phyloP scores from a whole-genome alignment of 2,329 filamentous ascomycete genomes.

The Trichoderma guizhouense region DNA sequence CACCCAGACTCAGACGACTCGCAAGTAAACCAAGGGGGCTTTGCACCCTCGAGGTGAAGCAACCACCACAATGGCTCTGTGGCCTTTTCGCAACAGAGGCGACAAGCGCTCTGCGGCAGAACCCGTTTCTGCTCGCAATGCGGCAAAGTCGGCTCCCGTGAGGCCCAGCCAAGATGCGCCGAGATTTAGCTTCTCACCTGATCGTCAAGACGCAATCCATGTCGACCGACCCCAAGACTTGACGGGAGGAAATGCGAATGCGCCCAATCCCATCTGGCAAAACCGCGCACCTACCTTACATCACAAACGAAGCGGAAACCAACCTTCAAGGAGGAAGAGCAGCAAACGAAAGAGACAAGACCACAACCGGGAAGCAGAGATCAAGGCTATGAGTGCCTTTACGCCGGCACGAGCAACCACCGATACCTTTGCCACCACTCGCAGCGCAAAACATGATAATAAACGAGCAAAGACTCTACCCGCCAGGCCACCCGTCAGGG shows the following conservation, averaged over 20 bases:
- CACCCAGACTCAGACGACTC: slow-evolving; percentile 28
- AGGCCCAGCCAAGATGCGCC: slow-evolving; percentile 43
- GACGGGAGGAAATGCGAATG: slow-evolving; percentile 21
- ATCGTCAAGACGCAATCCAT: slow-evolving; percentile 52
- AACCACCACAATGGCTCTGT: slow-evolving; percentile 63
- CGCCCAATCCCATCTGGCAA: slow-evolving; percentile 25
- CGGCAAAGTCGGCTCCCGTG: slow-evolving; percentile 30
- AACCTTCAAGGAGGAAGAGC: slow-evolving; percentile 64
- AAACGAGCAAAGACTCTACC: slow-evolving; percentile 59
- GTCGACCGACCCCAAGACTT: slow-evolving; percentile 30
- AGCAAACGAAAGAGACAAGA: slow-evolving; percentile 76
- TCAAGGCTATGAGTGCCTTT: slow-evolving; percentile 75
- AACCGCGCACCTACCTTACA: slow-evolving; percentile 49
- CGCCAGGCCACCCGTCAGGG: slow-evolving; percentile 44
- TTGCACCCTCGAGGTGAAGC: slow-evolving; percentile 22
- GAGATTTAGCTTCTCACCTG: slow-evolving; percentile 59
- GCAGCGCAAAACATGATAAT: slow-evolving; percentile 55
- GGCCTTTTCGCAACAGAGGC: slow-evolving; percentile 76
- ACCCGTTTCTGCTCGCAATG: slow-evolving; percentile 37
- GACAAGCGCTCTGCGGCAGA: slow-evolving; percentile 57
- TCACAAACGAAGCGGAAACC: slow-evolving; percentile 56
- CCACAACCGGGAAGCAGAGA: slow-evolving; percentile 77
- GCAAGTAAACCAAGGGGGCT: slow-evolving; percentile 22
- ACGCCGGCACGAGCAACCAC: slow-evolving; percentile 62
- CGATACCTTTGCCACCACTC: slow-evolving; percentile 59